phyloP scores from a whole-genome alignment of 331 rosid species.

The Quercus lobata region DNA sequence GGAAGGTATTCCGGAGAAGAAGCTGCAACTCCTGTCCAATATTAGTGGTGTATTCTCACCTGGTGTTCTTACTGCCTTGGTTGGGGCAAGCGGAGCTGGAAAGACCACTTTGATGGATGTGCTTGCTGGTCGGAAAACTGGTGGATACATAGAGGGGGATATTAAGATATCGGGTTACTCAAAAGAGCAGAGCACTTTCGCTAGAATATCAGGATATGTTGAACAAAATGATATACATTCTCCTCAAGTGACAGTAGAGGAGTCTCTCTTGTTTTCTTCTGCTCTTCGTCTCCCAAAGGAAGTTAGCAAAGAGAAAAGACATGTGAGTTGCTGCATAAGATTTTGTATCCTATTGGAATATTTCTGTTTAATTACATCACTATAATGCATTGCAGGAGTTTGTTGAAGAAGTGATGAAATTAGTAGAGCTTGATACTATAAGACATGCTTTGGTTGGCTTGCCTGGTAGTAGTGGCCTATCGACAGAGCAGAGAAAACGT shows the following conservation, averaged over 20 bases:
- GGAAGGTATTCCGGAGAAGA: constrained; percentile 61
- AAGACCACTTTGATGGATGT: constrained; percentile 97
- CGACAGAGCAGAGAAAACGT: too few relatives aligned
- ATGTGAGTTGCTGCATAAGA: constrained; percentile 33
- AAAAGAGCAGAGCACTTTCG: constrained; percentile 76
- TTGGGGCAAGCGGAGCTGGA: constrained; percentile 94
- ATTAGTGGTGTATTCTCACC: constrained; percentile 91
- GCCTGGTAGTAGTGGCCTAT: too few relatives aligned
- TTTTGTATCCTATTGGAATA: not conserved
- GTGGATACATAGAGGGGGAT: constrained; percentile 86
- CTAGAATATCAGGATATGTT: constrained; percentile 87
- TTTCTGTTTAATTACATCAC: constrained; percentile 2
- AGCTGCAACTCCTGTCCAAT: constrained; percentile 63
- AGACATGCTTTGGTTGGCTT: too few relatives aligned
- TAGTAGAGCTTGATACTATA: too few relatives aligned
- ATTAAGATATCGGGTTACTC: constrained; percentile 72
- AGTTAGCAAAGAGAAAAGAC: constrained; percentile 44
- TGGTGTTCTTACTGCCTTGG: constrained; percentile 82
- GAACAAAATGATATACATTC: constrained; percentile 95
- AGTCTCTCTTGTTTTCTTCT: constrained; percentile 79
- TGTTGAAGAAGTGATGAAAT: too few relatives aligned
- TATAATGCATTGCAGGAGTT: not conserved
- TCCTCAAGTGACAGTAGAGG: constrained; percentile 91
- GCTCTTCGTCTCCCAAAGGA: constrained; percentile 83
- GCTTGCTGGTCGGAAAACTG: constrained; percentile 94